These are phyloP conservation scores for Lasiodiplodia citricola DNA, from an alignment of 2,329 filamentous ascomycete species.

Conservation along the genomic window DNA sequence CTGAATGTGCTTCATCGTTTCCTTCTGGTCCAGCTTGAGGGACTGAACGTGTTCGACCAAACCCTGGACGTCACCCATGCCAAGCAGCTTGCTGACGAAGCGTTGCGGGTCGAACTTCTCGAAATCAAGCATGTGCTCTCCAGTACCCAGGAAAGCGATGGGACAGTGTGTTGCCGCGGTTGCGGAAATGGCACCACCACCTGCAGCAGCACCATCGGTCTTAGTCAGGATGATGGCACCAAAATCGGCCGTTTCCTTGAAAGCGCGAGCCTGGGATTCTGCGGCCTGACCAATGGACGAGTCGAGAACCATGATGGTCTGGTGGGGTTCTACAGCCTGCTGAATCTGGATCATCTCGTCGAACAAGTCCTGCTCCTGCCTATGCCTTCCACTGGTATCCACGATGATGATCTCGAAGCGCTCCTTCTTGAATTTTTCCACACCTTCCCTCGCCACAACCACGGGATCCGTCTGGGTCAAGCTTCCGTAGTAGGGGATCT, in stretches of 20 bases:
- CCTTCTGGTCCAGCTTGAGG: slow-evolving; percentile 94
- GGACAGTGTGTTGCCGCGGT: slow-evolving; percentile 96
- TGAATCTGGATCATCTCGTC: slow-evolving; percentile 99
- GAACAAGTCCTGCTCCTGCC: slow-evolving; percentile 93
- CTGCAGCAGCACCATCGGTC: slow-evolving; percentile 92
- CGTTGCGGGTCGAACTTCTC: slow-evolving; percentile 91
- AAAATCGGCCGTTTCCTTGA: slow-evolving; percentile 96
- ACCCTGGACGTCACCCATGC: slow-evolving; percentile 96
- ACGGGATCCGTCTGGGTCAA: slow-evolving; percentile 96
- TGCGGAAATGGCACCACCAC: slow-evolving; percentile 95
- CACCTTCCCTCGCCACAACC: slow-evolving; percentile 90
- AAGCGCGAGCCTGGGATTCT: slow-evolving; percentile 91
- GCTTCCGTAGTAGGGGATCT: slow-evolving; percentile 98
- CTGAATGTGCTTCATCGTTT: slow-evolving; percentile 98
- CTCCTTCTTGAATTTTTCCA: slow-evolving; percentile 99
- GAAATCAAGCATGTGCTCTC: slow-evolving; percentile 94
- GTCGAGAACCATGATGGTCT: slow-evolving; percentile 98
- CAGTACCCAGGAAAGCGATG: slow-evolving; percentile 97
- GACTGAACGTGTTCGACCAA: slow-evolving; percentile 96
- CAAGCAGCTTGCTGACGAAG: slow-evolving; percentile 91
- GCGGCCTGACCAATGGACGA: slow-evolving; percentile 96
- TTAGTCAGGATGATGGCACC: slow-evolving; percentile 99
- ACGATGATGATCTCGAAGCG: slow-evolving; percentile 98
- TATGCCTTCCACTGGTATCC: slow-evolving; percentile 92
- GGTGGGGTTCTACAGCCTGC: slow-evolving; percentile 83